A percentile compares a stretch with the other conserved stretches of the same genome.
Conservation (phyloP, 768 basidiomycete genomes). For the Glaciozyma antarctica region DNA sequence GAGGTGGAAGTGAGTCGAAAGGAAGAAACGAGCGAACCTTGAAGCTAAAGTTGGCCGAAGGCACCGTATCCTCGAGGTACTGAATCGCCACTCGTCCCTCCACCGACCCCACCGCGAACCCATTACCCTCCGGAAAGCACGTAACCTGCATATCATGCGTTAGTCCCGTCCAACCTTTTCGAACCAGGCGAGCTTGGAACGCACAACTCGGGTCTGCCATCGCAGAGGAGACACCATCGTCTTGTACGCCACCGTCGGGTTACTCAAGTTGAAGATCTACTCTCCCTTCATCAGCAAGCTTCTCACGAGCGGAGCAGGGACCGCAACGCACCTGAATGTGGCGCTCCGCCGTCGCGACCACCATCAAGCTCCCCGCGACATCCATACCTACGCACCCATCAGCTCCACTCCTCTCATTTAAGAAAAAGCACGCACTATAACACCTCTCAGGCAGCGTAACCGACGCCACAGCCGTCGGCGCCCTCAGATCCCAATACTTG, state of each 20-base stretch:
- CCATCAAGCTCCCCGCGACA: slow-evolving; percentile 39
- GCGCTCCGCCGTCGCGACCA: slow-evolving; percentile 85
- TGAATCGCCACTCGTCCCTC: slow-evolving; percentile 83
- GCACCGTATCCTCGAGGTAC: slow-evolving; percentile 46
- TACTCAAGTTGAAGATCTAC: slow-evolving; percentile 72
- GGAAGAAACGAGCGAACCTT: slow-evolving; percentile 35
- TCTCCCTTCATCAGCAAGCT: too few species aligned
- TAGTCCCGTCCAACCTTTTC: neutral
- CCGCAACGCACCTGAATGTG: slow-evolving; percentile 47
- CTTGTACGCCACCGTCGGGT: slow-evolving; percentile 31
- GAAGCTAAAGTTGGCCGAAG: slow-evolving; percentile 68
- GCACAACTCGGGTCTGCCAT: slow-evolving; percentile 37
- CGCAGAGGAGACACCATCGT: slow-evolving; percentile 13
- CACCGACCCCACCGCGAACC: slow-evolving; percentile 43
- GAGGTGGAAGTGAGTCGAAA: neutral
- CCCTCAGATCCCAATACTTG: slow-evolving; percentile 88
- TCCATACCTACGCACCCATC: slow-evolving; percentile 22
- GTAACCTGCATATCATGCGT: slow-evolving; percentile 26
- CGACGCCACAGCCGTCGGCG: slow-evolving; percentile 61
- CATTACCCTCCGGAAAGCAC: slow-evolving; percentile 42
- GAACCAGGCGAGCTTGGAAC: neutral
- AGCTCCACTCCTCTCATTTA: slow-evolving; percentile 37
- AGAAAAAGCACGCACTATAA: slow-evolving; percentile 73
- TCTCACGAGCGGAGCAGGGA: too few species aligned
- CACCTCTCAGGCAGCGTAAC: slow-evolving; percentile 82